Conservation (phyloP, 2,329 filamentous ascomycete genomes). For the Monosporascus sp. region DNA sequence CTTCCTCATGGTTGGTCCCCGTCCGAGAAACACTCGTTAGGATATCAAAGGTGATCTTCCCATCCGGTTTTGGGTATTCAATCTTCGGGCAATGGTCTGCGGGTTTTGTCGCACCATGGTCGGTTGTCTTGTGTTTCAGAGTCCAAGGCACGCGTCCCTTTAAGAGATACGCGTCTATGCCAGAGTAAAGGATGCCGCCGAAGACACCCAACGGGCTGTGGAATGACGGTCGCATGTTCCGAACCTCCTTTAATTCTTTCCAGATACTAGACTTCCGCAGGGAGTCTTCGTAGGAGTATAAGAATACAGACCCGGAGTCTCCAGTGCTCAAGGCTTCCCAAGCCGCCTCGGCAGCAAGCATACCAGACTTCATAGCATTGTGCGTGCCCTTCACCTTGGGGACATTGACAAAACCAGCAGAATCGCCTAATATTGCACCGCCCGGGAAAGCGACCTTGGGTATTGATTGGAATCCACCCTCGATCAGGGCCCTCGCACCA, state of each 20-base stretch:
- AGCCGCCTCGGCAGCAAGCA: conserved; percentile 89
- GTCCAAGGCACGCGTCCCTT: conserved; percentile 90
- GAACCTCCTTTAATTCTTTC: conserved; percentile 90
- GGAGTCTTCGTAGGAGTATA: conserved; percentile 90
- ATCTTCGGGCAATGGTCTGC: conserved; percentile 82
- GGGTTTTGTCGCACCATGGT: conserved; percentile 72
- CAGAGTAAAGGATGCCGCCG: conserved; percentile 88
- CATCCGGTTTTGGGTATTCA: conserved; percentile 94
- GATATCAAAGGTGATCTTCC: conserved; percentile 92
- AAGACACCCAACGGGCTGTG: conserved; percentile 80
- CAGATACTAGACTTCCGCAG: conserved; percentile 84
- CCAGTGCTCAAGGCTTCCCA: conserved; percentile 64
- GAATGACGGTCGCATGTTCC: conserved; percentile 97
- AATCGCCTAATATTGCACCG: conserved; percentile 91
- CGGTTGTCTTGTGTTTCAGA: conserved; percentile 73
- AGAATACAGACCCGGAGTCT: conserved; percentile 70
- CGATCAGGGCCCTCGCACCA: conserved; percentile 82
- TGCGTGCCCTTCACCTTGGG: conserved; percentile 99
- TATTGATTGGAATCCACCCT: conserved; percentile 96
- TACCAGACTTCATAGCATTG: conserved; percentile 95
- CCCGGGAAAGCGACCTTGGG: conserved; percentile 96
- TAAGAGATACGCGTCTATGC: conserved; percentile 82
- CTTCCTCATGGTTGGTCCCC: conserved; percentile 97
- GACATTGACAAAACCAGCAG: conserved; percentile 93
- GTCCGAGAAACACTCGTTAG: conserved; percentile 91